A percentile compares a stretch with the other conserved stretches of the same genome.
phyloP scores from a whole-genome alignment of 2,329 filamentous ascomycete genomes.

The Eutypella sp. region DNA sequence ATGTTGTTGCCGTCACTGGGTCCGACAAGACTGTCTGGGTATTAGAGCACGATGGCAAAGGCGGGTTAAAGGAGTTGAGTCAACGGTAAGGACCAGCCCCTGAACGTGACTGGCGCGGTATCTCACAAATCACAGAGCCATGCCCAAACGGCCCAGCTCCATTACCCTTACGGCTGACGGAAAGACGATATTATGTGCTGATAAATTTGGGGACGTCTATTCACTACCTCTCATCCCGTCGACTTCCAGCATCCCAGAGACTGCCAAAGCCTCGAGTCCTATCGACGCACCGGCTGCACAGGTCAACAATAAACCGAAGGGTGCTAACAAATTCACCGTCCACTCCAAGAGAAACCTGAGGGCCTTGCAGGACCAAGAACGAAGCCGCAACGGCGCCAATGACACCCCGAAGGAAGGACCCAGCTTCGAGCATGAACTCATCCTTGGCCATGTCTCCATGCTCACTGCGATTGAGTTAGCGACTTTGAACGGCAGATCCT shows the following conservation, averaged over 20 bases:
- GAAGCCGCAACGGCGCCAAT: constrained; percentile 21
- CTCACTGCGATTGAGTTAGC: constrained; percentile 68
- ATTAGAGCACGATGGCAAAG: constrained; percentile 61
- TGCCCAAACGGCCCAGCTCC: constrained; percentile 86
- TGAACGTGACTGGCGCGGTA: not conserved
- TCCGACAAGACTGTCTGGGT: constrained; percentile 90
- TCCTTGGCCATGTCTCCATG: constrained; percentile 94
- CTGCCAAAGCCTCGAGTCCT: constrained; percentile 8
- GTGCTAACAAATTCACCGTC: constrained; percentile 56
- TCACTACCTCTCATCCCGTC: constrained; percentile 64
- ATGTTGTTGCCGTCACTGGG: constrained; percentile 75
- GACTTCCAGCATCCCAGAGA: constrained; percentile 2
- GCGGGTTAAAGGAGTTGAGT: constrained; percentile 62
- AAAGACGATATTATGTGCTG: constrained; percentile 71
- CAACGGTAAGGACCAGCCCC: constrained; percentile 52
- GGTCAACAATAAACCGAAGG: constrained; percentile 25
- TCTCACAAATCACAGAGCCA: constrained; percentile 49
- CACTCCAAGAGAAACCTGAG: constrained; percentile 60
- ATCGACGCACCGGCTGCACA: constrained; percentile 11
- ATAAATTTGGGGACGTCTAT: constrained; percentile 98
- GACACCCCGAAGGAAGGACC: constrained; percentile 32
- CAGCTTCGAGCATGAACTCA: constrained; percentile 67
- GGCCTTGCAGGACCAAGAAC: constrained; percentile 55
- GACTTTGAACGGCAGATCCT: constrained; percentile 36
- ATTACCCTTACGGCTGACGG: constrained; percentile 65